A percentile compares a stretch with the other conserved stretches of the same genome.
Conservation (phyloP, 352 stramenopile species). For the Phytophthora pini region DNA sequence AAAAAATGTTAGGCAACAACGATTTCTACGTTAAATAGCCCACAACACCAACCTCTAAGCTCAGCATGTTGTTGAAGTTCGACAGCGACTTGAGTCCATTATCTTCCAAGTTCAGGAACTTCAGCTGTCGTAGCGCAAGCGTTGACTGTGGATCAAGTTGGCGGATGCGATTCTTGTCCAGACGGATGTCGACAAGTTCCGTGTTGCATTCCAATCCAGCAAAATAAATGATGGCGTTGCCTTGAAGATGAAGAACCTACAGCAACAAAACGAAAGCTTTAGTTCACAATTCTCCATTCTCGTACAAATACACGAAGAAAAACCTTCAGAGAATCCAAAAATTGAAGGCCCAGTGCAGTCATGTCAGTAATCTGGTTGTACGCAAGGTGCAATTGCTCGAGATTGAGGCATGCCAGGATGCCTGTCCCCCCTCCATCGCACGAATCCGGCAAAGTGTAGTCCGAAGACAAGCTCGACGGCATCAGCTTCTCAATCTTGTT, state of each 20-base stretch:
- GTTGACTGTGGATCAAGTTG: conserved; percentile 71
- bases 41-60: conserved; percentile 61
- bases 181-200: conserved; percentile 69
- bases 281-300: not conserved
- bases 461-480: conserved; percentile 17
- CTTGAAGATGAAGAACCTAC: conserved; percentile 77
- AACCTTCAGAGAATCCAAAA: conserved; percentile 73
- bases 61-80: conserved; percentile 70
- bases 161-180: conserved; percentile 88
- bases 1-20: conserved; percentile 4
- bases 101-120: conserved; percentile 74
- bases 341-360: conserved; percentile 66
- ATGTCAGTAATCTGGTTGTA: conserved; percentile 89
- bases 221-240: conserved; percentile 81
- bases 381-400: conserved; percentile 76
- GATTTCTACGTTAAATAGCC: not conserved
- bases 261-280: not conserved
- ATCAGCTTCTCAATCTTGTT: conserved; percentile 77
- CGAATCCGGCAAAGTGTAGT: conserved; percentile 36
- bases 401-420: conserved; percentile 62
- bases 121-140: conserved; percentile 54
- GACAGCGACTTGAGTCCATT: conserved; percentile 80
- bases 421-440: conserved; percentile 48
- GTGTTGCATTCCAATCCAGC: conserved; percentile 65
- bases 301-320: not conserved